These are phyloP conservation scores for Euphorbia celastroides DNA, from an alignment of 441 rosid species.

Conservation along the genomic window DNA sequence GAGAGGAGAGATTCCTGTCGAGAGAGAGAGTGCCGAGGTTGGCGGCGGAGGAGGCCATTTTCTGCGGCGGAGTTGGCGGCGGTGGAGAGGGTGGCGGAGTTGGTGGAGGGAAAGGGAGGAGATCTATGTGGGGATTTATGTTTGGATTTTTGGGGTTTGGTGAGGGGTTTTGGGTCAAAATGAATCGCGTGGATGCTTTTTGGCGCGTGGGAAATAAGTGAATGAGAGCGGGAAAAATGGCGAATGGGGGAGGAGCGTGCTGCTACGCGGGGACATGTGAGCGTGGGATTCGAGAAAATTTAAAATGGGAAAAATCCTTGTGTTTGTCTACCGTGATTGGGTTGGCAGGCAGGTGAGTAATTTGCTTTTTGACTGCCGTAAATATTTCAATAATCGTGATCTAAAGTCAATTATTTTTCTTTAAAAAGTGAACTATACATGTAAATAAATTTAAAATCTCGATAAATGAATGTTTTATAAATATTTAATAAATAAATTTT, in stretches of 20 bases:
- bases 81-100: not conserved
- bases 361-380: too few species aligned
- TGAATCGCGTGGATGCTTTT: not conserved
- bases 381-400: too few species aligned
- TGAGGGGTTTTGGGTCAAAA: constrained; percentile 12
- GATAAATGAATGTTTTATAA: too few species aligned
- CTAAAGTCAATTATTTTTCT: too few species aligned
- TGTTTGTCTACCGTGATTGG: not conserved
- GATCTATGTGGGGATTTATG: constrained; percentile 13
- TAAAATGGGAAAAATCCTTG: not conserved
- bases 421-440: too few species aligned
- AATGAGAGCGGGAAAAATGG: constrained; percentile 4
- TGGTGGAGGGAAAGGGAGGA: too few species aligned
- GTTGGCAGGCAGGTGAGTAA: not conserved
- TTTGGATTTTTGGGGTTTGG: constrained; percentile 11
- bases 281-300: not conserved
- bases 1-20: constrained; percentile 19
- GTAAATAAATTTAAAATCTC: too few species aligned
- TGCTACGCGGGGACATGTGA: not conserved
- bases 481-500: too few species aligned
- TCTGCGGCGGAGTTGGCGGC: constrained; percentile 4
- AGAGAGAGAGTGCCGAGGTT: constrained; percentile 19
- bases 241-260: not conserved
- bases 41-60: constrained; percentile 35
- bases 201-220: constrained; percentile 1